A percentile compares a stretch with the other conserved stretches of the same genome.
These are phyloP conservation scores for Lunasporangiospora selenospora DNA, from an alignment of 192 early-diverging fungal genomes.

Conservation along the genomic window DNA sequence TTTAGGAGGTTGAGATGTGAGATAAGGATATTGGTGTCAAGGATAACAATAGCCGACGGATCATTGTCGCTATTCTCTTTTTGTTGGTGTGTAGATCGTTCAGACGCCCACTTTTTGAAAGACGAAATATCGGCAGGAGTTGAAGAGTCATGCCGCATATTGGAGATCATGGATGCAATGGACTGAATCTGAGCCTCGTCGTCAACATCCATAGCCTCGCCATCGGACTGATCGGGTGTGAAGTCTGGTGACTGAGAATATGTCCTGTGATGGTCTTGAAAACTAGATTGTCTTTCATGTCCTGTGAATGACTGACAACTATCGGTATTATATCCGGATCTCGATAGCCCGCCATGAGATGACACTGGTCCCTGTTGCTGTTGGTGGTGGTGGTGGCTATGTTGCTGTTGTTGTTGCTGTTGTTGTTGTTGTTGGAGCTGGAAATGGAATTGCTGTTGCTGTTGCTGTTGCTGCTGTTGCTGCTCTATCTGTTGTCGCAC, in stretches of 20 bases:
- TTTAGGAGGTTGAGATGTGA: conserved; percentile 58
- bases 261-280: too few species aligned
- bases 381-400: not conserved
- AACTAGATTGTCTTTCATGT: too few species aligned
- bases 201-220: conserved; percentile 47
- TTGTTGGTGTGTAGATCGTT: too few species aligned
- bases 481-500: conserved; percentile 5
- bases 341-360: too few species aligned
- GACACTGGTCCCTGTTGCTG: not conserved
- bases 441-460: not conserved
- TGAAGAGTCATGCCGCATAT: conserved; percentile 19
- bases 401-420: conserved; percentile 7
- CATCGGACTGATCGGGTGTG: too few species aligned
- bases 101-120: conserved; percentile 16
- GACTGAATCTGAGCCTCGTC: conserved; percentile 17
- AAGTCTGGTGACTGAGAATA: too few species aligned
- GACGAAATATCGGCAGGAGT: not conserved
- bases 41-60: conserved; percentile 40
- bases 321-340: too few species aligned
- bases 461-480: conserved; percentile 11
- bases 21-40: conserved; percentile 65
- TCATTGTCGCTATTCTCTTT: conserved; percentile 9
- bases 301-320: too few species aligned
- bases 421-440: conserved; percentile 27
- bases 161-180: conserved; percentile 29